Evolutionary conservation across 176 grass and related monocot genomes (phyloP), one percentile per base, ranked within the genome.

Genomic region (Neostapfia colusana): DNA sequence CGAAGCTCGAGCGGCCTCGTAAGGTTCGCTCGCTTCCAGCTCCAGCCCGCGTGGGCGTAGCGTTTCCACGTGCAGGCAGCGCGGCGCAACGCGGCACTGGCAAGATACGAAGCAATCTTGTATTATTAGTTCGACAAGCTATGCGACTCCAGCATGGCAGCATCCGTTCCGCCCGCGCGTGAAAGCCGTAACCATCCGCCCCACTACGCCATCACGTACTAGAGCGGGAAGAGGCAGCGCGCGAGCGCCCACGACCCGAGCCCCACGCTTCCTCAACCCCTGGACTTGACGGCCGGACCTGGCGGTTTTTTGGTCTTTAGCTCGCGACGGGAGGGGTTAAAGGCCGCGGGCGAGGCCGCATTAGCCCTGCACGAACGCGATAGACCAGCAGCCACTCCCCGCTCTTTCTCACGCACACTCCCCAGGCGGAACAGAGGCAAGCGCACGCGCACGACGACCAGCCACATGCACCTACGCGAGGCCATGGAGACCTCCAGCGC

Each of bases 311-410:
- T 65, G 55, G 78, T 80, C 68, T 26, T 12, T 67, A 75, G 76
- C 76, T 56, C 46, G 70, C 11, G 11, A 27, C 46, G 24, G 34
- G 60, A 56, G 53, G 23, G 59, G 70, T 88, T 88, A 84, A 84
- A 40, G 84, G 82, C 56, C 34, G 39, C 60, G 28, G 65, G 57
- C 12, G 64, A 77, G 43, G 74, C 67, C 68, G 31, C 80, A 74
- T 79, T 73, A 77, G 58, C 79, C 12, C 28, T 24, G 80, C 74
- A 62, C 85, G 85, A 83, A 62, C n/a, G 80, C 75, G 80, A 88
- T 88, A 79, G 53, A 72, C 62, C 86, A 80, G 43, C 86, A 41
- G 14, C 62, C n/a, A 18, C 45, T 41, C 50, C 50, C 74, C 80
- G 80, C 62, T n/a, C 48, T 18, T 74, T 50, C 74, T 17, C 17